Base-by-base conservation (phyloP, 768 basidiomycete species). In the Jaapia argillacea region DNA sequence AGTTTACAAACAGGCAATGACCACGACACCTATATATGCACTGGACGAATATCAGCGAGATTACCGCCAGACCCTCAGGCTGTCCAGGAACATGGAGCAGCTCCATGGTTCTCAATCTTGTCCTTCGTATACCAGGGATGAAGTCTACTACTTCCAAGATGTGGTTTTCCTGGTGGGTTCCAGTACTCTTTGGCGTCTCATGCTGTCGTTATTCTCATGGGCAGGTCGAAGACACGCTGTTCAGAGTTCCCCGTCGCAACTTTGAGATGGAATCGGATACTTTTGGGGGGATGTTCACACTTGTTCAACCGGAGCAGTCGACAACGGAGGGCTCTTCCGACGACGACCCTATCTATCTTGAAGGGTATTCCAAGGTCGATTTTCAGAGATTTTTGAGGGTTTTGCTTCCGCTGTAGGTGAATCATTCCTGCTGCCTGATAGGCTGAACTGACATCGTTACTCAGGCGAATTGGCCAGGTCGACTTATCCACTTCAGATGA, bases 151-250 rank as follows among this genome's bases (percentile, higher is more conserved):
- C 31, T 33, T 33, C 31, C 10, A 33, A 33, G 16, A 10, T 16
- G 16, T 33, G 16, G 16, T 16, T 33, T 33, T 33, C 31, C 31
- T 33, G 31, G 31, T 33, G 31, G 16, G 31, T 16, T 10, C 31
- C 10, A n/a, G n/a, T n/a, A n/a, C n/a, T n/a, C n/a, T n/a, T n/a
- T n/a, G n/a, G n/a, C n/a, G n/a, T n/a, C n/a, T n/a, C n/a, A n/a
- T n/a, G n/a, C n/a, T n/a, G n/a, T n/a, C n/a, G n/a, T n/a, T n/a
- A n/a, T n/a, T n/a, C n/a, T n/a, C n/a, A n/a, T n/a, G n/a, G n/a
- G n/a, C 3, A 61, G 59, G 59, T 62, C 5, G 61, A 59, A 40
- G 38, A 52, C 33, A 18, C 40, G 33, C 43, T 62, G 25, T 62
- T 55, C 48, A 61, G 46, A 41, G 43, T 63, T 4, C 62, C 61